Evolutionary conservation across 1,284 basidiomycete species (phyloP).

Genomic region (Leccinum ponderosum): DNA sequence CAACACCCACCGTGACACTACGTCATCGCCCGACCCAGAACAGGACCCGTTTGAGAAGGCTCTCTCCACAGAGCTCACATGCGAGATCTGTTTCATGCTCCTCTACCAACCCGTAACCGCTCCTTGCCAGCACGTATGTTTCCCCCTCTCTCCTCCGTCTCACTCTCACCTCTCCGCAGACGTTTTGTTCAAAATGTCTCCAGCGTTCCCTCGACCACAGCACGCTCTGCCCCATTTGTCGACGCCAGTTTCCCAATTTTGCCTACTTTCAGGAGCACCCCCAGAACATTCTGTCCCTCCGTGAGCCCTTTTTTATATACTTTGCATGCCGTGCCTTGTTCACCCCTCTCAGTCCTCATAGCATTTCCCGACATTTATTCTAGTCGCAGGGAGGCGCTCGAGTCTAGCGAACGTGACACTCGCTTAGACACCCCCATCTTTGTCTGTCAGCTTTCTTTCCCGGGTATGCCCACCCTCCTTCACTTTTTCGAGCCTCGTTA

Average conservation of each 20-base stretch:
- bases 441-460: conserved; percentile 87
- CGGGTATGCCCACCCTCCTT: conserved; percentile 84
- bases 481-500: conserved; percentile 94
- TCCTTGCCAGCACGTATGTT: conserved; percentile 88
- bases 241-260: conserved; percentile 72
- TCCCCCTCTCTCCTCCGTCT: conserved; percentile 5
- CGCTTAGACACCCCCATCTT: conserved; percentile 89
- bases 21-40: conserved; percentile 23
- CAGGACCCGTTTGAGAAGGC: conserved; percentile 61
- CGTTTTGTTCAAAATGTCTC: conserved; percentile 89
- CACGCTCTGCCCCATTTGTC: conserved; percentile 81
- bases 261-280: conserved; percentile 83
- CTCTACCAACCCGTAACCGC: conserved; percentile 89
- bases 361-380: conserved; percentile 60
- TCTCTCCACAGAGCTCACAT: conserved; percentile 74
- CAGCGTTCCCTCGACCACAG: conserved; percentile 89
- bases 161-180: conserved; percentile 46
- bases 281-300: conserved; percentile 68
- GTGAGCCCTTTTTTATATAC: conserved; percentile 42
- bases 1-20: conserved; percentile 17
- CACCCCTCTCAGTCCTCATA: conserved; percentile 52
- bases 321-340: conserved; percentile 5
- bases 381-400: conserved; percentile 59
- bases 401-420: conserved; percentile 75
- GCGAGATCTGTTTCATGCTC: conserved; percentile 88